Conservation (phyloP, 208 protist genomes). For the Trichomonas vaginalis region DNA sequence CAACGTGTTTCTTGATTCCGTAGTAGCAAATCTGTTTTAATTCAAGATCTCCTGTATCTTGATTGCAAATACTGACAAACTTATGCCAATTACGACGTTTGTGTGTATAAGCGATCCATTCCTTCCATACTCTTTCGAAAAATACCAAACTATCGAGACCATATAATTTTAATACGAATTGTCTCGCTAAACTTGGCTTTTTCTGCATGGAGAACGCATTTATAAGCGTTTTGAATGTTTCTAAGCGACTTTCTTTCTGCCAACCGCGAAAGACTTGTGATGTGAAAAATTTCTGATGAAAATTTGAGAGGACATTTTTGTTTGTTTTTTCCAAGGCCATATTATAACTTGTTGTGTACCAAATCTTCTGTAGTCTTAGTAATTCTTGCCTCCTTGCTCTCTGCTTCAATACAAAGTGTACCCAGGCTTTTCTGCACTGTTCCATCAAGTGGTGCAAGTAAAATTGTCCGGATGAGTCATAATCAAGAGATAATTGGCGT, state of each 20-base stretch:
- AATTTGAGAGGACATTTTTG: background rate
- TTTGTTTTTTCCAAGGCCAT: background rate
- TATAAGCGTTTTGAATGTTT: background rate
- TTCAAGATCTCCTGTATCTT: background rate
- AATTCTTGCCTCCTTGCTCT: background rate
- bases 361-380: background rate
- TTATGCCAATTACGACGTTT: background rate
- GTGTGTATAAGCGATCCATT: background rate
- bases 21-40: background rate
- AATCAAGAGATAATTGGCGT: background rate
- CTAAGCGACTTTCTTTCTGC: background rate
- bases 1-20: background rate
- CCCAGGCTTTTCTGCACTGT: background rate
- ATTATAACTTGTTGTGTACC: background rate
- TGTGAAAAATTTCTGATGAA: too few species aligned
- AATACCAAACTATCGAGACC: background rate
- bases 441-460: background rate
- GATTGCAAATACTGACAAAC: background rate
- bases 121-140: background rate
- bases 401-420: background rate
- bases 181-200: background rate
- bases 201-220: background rate
- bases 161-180: background rate
- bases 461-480: background rate
- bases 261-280: background rate